Evolutionary conservation across 2,329 filamentous ascomycete genomes (phyloP), one percentile per base, ranked within the genome.

Genomic region (Colletotrichum salicis): DNA sequence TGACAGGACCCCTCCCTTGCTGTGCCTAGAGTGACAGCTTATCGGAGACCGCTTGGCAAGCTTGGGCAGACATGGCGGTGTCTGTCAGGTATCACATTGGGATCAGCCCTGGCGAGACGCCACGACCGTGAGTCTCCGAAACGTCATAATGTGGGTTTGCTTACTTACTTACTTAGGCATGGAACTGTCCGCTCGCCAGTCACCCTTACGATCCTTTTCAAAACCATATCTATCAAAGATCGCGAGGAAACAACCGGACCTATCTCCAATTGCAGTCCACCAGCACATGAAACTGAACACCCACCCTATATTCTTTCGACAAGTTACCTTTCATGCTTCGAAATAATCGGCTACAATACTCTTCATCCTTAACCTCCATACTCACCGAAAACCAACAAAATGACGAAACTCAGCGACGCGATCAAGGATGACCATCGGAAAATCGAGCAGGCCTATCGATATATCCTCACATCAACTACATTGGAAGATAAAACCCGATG

Each of bases 341-440:
- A 45, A 59, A 15, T n/a, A 6, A 41, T 45, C 35, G 5, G 35
- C 22, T 8, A 27, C 15, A 61, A 19, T 19, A 22, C 41, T 11
- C 5, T n/a, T 22, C 22, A 12, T 10, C 12, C 10, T 13, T 19
- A 51, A 35, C 19, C 7, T n/a, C 5, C 11, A 24, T 3, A 5
- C 27, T 4, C 6, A 51, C 15, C 5, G n/a, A 24, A 52, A 4
- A 5, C 13, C 31, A 57, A 24, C 33, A 71, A 13, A 13, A 72
- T 72, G 70, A 45, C 70, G 15, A 58, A 57, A n/a, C 61, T 72
- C 13, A 66, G 35, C 12, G 67, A 72, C 22, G 62, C 70, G 13
- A 71, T 72, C 19, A 71, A 70, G 45, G 67, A 72, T 8, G 70
- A 72, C n/a, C 70, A 72, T 41, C 41, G 67, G 2, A 60, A 64